phyloP scores from a whole-genome alignment of 805 yeast species.

The Lachancea waltii region DNA sequence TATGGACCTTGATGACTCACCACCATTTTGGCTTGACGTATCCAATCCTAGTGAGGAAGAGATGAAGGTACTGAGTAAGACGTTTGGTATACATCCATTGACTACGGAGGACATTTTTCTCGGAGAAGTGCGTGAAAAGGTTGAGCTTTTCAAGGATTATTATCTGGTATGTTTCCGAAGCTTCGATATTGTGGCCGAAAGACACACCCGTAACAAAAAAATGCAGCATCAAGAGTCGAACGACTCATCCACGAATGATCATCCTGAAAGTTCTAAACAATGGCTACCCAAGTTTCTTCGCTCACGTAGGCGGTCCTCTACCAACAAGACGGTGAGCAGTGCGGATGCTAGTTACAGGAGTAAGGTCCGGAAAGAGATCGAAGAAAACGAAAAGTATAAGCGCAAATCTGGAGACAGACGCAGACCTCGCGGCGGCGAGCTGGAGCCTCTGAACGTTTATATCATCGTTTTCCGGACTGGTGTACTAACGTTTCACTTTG shows the following conservation, averaged over 20 bases:
- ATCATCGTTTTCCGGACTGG: slow-evolving; percentile 88
- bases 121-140: slow-evolving; percentile 93
- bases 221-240: slow-evolving; percentile 34
- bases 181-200: slow-evolving; percentile 74
- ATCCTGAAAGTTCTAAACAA: slow-evolving; percentile 6
- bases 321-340: slow-evolving; percentile 17
- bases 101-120: slow-evolving; percentile 92
- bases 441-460: slow-evolving; percentile 88
- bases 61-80: slow-evolving; percentile 82
- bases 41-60: slow-evolving; percentile 93
- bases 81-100: slow-evolving; percentile 92
- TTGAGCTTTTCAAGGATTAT: slow-evolving; percentile 84
- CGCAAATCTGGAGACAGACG: slow-evolving; percentile 41
- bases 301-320: slow-evolving; percentile 18
- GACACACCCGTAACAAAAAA: slow-evolving; percentile 45
- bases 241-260: not conserved
- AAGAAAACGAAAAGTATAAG: slow-evolving; percentile 35
- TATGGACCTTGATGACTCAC: slow-evolving; percentile 32
- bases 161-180: slow-evolving; percentile 87
- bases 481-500: slow-evolving; percentile 87
- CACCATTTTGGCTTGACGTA: slow-evolving; percentile 92
- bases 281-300: slow-evolving; percentile 17
- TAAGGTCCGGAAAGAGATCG: slow-evolving; percentile 27
- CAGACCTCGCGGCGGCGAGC: slow-evolving; percentile 44
- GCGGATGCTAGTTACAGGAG: slow-evolving; percentile 20